Evolutionary conservation across 78 protist species (phyloP).

Genomic region (Dictyostelium intermedium): DNA sequence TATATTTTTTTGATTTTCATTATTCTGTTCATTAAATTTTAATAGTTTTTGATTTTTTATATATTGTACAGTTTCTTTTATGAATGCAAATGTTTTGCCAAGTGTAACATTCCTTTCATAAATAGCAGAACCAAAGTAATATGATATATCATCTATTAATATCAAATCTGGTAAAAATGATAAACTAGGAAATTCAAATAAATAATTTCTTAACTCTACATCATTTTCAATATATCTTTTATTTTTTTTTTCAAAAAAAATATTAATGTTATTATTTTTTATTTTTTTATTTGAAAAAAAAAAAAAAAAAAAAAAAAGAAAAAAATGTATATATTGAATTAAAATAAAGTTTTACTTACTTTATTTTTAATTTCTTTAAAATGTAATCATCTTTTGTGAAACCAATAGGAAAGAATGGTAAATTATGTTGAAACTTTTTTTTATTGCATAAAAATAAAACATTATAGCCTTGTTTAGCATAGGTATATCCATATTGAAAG

Average conservation of each 20-base stretch:
- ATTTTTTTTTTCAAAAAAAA: not conserved
- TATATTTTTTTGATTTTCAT: not conserved
- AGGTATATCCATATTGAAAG: slow-evolving; percentile 67
- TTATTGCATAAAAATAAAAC: slow-evolving; percentile 29
- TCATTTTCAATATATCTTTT: slow-evolving; percentile 21
- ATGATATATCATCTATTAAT: slow-evolving; percentile 49
- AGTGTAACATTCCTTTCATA: not conserved
- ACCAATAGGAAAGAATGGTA: not conserved
- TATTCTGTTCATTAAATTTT: not conserved
- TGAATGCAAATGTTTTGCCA: slow-evolving; percentile 19
- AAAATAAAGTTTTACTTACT: not conserved
- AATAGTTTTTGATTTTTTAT: slow-evolving; percentile 4
- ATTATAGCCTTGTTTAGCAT: slow-evolving; percentile 37
- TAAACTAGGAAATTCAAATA: slow-evolving; percentile 38
- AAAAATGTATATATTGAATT: too few species aligned
- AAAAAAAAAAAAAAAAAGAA: not conserved
- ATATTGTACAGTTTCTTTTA: slow-evolving; percentile 42
- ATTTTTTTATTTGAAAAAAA: not conserved
- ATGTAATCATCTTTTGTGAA: not conserved
- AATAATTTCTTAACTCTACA: slow-evolving; percentile 14
- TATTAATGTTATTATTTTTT: not conserved
- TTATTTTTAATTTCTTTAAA: not conserved
- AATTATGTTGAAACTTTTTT: slow-evolving; percentile 20
- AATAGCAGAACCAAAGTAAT: not conserved
- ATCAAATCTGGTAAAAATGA: slow-evolving; percentile 52